These are phyloP conservation scores for Pichia norvegensis DNA, from an alignment of 1,139 yeast genomes.

Conservation along the genomic window DNA sequence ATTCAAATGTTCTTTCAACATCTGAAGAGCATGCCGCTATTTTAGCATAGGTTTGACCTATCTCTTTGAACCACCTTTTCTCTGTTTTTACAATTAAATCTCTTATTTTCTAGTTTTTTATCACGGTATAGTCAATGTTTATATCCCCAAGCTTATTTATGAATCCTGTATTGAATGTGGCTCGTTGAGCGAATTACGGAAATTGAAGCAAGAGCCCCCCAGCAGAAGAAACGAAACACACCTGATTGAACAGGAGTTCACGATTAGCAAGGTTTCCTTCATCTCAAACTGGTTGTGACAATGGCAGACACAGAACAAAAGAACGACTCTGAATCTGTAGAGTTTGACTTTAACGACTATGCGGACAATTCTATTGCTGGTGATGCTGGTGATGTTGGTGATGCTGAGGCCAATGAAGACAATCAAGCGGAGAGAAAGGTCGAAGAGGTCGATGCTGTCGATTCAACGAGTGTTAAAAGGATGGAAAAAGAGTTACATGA, in stretches of 20 bases:
- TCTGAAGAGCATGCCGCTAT: slow-evolving; percentile 1
- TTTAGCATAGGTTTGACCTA: background rate
- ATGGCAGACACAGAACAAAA: background rate
- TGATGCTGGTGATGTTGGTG: background rate
- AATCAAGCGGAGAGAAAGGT: background rate
- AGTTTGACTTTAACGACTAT: background rate
- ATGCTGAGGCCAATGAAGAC: background rate
- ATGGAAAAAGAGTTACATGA: too few species aligned
- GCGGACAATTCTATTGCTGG: background rate
- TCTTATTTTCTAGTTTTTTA: background rate
- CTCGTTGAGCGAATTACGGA: background rate
- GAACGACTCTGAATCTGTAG: background rate
- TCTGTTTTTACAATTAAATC: background rate
- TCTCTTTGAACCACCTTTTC: background rate
- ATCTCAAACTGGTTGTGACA: background rate
- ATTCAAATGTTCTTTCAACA: slow-evolving; percentile 1
- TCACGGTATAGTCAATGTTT: background rate
- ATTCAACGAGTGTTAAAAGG: too few species aligned
- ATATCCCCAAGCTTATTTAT: background rate
- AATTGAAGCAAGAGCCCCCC: background rate
- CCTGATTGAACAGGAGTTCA: too few species aligned
- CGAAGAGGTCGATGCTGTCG: background rate
- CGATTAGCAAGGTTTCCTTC: too few species aligned
- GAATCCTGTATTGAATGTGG: background rate
- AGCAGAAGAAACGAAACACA: too few species aligned